These are phyloP conservation scores for Nothophaeocryptopus gaeumannii DNA, from an alignment of 2,329 filamentous ascomycete species.

Conservation along the genomic window DNA sequence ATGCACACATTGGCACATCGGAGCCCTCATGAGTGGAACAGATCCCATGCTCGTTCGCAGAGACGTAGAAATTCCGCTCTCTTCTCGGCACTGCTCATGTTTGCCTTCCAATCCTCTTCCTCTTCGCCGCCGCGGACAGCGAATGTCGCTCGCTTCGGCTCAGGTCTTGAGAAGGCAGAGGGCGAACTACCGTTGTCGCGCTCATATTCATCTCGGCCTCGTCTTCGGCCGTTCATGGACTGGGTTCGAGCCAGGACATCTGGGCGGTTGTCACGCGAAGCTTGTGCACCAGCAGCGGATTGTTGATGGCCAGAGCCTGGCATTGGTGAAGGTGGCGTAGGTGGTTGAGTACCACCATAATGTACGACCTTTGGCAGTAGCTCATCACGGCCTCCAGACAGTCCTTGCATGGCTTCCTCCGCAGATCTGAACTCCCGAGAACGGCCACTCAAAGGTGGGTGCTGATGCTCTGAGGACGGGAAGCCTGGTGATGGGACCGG, in stretches of 20 bases:
- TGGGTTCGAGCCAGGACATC: slow-evolving; percentile 35
- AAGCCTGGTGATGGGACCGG: slow-evolving; percentile 77
- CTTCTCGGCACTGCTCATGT: slow-evolving; percentile 82
- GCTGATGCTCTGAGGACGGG: slow-evolving; percentile 49
- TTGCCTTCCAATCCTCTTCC: slow-evolving; percentile 58
- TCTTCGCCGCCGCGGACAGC: slow-evolving; percentile 28
- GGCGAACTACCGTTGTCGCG: slow-evolving; percentile 81
- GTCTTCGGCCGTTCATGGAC: slow-evolving; percentile 64
- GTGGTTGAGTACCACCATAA: slow-evolving; percentile 90
- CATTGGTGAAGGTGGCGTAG: slow-evolving; percentile 80
- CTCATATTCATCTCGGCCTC: slow-evolving; percentile 87
- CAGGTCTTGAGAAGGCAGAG: slow-evolving; percentile 55
- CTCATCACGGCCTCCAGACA: slow-evolving; percentile 89
- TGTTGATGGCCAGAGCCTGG: slow-evolving; percentile 36
- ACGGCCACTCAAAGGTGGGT: slow-evolving; percentile 55
- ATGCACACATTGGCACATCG: slow-evolving; percentile 1
- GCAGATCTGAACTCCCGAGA: slow-evolving; percentile 79
- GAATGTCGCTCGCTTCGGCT: slow-evolving; percentile 51
- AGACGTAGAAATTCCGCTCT: slow-evolving; percentile 87
- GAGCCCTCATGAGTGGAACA: slow-evolving; percentile 76
- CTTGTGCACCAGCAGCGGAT: slow-evolving; percentile 22
- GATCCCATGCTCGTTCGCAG: slow-evolving; percentile 89
- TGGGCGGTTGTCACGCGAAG: slow-evolving; percentile 19
- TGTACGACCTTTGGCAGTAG: slow-evolving; percentile 90
- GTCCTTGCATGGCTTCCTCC: slow-evolving; percentile 87